phyloP scores from a whole-genome alignment of 352 stramenopile genomes.

The Globisporangium viniferum region DNA sequence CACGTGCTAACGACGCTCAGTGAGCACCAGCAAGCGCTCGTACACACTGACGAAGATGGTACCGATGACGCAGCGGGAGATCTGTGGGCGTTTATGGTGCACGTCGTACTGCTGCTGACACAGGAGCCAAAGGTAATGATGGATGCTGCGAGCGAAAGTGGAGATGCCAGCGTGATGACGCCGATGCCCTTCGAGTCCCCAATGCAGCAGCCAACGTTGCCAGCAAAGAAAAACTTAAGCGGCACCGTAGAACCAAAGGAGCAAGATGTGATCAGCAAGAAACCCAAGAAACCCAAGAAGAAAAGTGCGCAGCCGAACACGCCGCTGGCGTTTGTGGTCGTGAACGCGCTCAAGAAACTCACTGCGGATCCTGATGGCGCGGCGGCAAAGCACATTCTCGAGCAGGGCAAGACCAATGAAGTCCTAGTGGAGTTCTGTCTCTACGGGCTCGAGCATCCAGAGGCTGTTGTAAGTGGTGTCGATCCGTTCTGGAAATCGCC shows the following conservation, averaged over 20 bases:
- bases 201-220: not conserved
- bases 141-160: not conserved
- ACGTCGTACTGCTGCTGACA: constrained; percentile 33
- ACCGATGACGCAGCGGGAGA: not conserved
- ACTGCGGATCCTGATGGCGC: not conserved
- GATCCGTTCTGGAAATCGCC: not conserved
- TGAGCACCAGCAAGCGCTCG: constrained; percentile 1
- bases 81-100: constrained; percentile 45
- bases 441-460: constrained; percentile 18
- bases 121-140: constrained; percentile 11
- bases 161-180: not conserved
- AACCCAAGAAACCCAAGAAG: constrained; percentile 24
- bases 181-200: not conserved
- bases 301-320: constrained; percentile 40
- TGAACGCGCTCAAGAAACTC: constrained; percentile 49
- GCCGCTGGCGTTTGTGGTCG: constrained; percentile 49
- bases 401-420: constrained; percentile 24
- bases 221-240: not conserved
- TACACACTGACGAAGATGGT: constrained; percentile 3
- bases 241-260: not conserved
- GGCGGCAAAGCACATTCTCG: constrained; percentile 8
- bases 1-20: constrained; percentile 18
- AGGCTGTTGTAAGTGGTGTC: not conserved
- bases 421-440: constrained; percentile 34
- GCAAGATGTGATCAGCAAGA: not conserved